Percentiles rank a stretch among this genome's conserved stretches.
phyloP scores from a whole-genome alignment of 108 stramenopile species.

The Nannochloropsis granulata region DNA sequence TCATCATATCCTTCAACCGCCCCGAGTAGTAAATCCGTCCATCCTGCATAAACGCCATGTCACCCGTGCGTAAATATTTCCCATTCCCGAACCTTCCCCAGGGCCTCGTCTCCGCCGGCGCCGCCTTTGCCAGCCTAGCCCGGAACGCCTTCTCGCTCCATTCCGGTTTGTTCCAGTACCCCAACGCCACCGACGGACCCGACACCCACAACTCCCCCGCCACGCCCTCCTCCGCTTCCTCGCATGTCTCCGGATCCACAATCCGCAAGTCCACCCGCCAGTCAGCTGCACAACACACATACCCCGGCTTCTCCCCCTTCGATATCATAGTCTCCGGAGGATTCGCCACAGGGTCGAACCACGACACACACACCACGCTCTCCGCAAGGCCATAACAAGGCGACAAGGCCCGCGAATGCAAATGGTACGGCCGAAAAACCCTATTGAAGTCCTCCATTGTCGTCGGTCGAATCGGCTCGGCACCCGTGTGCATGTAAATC shows the following conservation, averaged over 20 bases:
- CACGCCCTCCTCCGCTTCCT: background rate
- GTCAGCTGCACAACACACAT: background rate
- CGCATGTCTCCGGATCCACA: background rate
- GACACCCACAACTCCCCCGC: background rate
- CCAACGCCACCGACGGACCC: background rate
- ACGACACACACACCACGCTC: background rate
- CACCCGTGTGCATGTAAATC: background rate
- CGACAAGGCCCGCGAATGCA: background rate
- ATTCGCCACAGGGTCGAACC: background rate
- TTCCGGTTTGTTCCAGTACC: background rate
- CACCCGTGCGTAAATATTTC: background rate
- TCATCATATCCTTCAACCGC: conserved; percentile 7
- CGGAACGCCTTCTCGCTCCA: background rate
- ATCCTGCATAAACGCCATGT: background rate
- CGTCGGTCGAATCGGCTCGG: background rate
- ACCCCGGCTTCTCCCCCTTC: background rate
- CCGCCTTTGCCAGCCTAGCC: background rate
- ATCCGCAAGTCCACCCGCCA: background rate
- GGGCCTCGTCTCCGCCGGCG: background rate
- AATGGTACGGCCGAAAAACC: background rate
- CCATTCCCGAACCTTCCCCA: background rate
- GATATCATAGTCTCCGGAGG: background rate
- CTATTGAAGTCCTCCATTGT: background rate
- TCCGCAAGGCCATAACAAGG: background rate
- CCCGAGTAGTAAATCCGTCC: background rate